These are phyloP conservation scores for Ramaria rubella DNA, from an alignment of 768 basidiomycete genomes.

Conservation along the genomic window DNA sequence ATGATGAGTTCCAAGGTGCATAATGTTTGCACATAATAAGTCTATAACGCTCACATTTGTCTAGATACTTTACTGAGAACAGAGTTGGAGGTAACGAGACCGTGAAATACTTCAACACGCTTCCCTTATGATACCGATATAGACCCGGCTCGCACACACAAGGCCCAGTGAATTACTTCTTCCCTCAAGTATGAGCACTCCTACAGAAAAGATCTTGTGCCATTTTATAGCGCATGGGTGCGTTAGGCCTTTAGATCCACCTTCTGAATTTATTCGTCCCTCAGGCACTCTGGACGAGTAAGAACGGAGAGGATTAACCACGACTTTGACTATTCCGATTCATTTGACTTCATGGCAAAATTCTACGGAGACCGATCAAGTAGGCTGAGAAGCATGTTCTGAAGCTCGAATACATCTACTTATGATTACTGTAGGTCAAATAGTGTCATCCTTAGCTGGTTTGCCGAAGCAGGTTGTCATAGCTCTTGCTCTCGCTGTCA, in stretches of 20 bases:
- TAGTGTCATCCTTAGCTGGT: conserved; percentile 54
- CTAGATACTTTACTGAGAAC: conserved; percentile 77
- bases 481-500: conserved; percentile 65
- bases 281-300: conserved; percentile 20
- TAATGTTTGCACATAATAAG: background rate
- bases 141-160: conserved; percentile 85
- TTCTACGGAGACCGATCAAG: conserved; percentile 46
- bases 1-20: conserved; percentile 84
- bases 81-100: conserved; percentile 66
- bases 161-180: conserved; percentile 78
- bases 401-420: background rate
- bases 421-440: conserved; percentile 37
- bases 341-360: conserved; percentile 57
- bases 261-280: background rate
- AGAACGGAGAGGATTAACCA: conserved; percentile 59
- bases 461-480: conserved; percentile 67
- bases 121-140: background rate
- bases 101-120: background rate
- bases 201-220: conserved; percentile 68
- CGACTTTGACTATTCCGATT: conserved; percentile 53
- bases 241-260: conserved; percentile 4
- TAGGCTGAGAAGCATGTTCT: conserved; percentile 15
- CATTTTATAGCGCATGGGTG: conserved; percentile 58
- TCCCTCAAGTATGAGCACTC: conserved; percentile 52
- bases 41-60: conserved; percentile 8